Base-by-base conservation (phyloP, 805 yeast genomes). In the Pichia californica region DNA sequence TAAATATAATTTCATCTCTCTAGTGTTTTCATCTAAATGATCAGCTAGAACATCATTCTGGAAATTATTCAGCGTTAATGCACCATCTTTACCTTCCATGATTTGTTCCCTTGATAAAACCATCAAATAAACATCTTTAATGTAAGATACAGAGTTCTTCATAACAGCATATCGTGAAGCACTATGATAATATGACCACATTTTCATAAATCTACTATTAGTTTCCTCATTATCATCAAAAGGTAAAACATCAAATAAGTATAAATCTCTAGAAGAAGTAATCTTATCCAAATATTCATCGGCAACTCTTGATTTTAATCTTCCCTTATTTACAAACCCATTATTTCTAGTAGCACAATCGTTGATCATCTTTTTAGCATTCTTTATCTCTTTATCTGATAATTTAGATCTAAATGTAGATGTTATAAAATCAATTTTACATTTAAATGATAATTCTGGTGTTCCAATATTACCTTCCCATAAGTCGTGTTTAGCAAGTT, bases 41-140 rank as follows among this genome's bases (percentile, higher is more conserved):
- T 41, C 38, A 23, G 49, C 42, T 9, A 55, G 29, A 7, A 45
- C 40, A 18, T 51, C 54, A 33, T 44, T 44, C 34, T 53, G 49
- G 35, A 59, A 55, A 28, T 50, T 30, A 31, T 39, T 39, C 49
- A 53, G 50, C 43, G 55, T 19, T 44, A 44, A 14, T 52, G 59
- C 38, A 31, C 37, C 31, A 44, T 48, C 44, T 25, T 45, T 45
- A 19, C 46, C 48, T 13, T 48, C 49, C 18, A 47, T 38, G 19
- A 50, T 21, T 27, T 44, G 43, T 33, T 52, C 43, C 15, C 37
- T 27, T 32, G 47, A 46, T 39, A 58, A 23, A 11, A 55, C 71
- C 25, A 80, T 59, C 41, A 83, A 49, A 56, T 82, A 83, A 8
- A 82, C 72, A 59, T 83, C 89, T 52, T 80, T 81, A 31, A 79